phyloP scores from a whole-genome alignment of 345 rosid species.

The Angophora floribunda region DNA sequence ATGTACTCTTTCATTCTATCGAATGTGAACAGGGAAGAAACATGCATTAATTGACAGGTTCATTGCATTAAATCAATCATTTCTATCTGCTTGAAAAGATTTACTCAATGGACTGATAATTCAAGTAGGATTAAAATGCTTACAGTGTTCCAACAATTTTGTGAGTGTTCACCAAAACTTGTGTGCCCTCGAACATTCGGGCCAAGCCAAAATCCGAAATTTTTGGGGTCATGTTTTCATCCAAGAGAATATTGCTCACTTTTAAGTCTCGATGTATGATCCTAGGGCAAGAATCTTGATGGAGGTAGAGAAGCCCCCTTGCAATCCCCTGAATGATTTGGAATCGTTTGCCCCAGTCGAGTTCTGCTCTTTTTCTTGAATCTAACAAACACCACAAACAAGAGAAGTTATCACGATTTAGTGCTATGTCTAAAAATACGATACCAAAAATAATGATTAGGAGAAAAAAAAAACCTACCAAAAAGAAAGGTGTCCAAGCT shows the following conservation, averaged over 20 bases:
- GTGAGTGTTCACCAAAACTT: conserved; percentile 2
- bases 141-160: conserved; percentile 17
- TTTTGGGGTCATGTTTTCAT: conserved; percentile 18
- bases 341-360: conserved; percentile 19
- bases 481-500: not conserved
- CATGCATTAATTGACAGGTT: not conserved
- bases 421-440: not conserved
- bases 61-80: not conserved
- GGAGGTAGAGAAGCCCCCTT: conserved; percentile 24
- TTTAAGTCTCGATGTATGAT: conserved; percentile 29
- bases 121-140: not conserved
- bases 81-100: not conserved
- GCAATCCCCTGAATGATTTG: conserved; percentile 24
- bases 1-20: not conserved
- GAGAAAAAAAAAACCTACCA: not conserved
- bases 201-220: conserved; percentile 34
- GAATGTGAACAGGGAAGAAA: not conserved
- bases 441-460: not conserved
- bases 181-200: conserved; percentile 4
- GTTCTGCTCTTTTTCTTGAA: not conserved
- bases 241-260: conserved; percentile 15
- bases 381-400: not conserved
- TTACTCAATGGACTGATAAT: not conserved
- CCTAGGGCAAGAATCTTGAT: conserved; percentile 17
- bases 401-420: not conserved